Percentiles rank a stretch among this genome's conserved stretches.
These are phyloP conservation scores for Starmerella bacillaris DNA, from an alignment of 805 yeast species.

Conservation along the genomic window DNA sequence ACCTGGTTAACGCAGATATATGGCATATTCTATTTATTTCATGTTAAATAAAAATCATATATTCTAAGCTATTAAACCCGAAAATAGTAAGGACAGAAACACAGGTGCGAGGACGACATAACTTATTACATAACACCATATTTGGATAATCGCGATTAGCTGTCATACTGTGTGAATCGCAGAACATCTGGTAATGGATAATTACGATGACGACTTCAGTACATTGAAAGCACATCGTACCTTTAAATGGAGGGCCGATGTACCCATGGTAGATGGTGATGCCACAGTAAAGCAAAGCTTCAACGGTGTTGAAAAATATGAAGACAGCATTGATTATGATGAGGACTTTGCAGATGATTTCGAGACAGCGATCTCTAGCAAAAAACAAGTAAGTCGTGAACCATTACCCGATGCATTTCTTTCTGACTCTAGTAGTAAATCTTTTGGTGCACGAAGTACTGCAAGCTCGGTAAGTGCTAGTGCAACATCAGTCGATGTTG, in stretches of 20 bases:
- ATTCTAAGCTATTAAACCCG: no score
- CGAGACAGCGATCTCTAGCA: slow-evolving; percentile 4
- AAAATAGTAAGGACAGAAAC: no score
- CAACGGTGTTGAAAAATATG: background rate
- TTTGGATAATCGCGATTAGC: no score
- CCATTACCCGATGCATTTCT: slow-evolving; percentile 9
- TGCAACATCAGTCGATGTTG: slow-evolving; percentile 13
- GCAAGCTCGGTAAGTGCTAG: slow-evolving; percentile 9
- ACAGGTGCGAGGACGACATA: no score
- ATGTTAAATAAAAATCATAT: no score
- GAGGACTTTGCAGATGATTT: slow-evolving; percentile 14
- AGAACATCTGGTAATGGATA: slow-evolving; percentile 13
- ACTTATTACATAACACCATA: no score
- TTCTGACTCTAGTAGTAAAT: slow-evolving; percentile 11
- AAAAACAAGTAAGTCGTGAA: slow-evolving; percentile 1
- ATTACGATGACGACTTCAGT: slow-evolving; percentile 16
- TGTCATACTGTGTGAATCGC: no score
- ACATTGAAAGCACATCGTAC: slow-evolving; percentile 10
- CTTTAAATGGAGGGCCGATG: slow-evolving; percentile 9
- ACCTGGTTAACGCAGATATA: no score
- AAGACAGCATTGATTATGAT: slow-evolving; percentile 5
- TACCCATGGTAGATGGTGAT: slow-evolving; percentile 10
- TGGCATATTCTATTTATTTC: no score
- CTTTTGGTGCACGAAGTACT: slow-evolving; percentile 14
- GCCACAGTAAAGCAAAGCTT: slow-evolving; percentile 2